These are phyloP conservation scores for Curvularia verruculosa DNA, from an alignment of 2,329 filamentous ascomycete species.

Conservation along the genomic window DNA sequence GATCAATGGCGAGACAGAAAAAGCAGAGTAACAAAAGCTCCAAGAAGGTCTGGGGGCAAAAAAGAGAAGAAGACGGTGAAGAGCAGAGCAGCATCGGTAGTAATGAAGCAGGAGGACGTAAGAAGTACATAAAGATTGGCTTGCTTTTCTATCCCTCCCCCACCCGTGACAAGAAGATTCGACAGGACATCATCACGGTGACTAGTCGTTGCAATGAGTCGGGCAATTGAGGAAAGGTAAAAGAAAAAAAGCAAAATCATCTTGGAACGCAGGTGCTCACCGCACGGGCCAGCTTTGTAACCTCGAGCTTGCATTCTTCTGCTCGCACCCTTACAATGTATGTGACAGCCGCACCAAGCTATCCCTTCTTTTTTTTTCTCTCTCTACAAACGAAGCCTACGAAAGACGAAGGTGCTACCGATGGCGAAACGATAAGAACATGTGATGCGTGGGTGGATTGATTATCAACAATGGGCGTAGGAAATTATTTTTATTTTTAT, in stretches of 20 bases:
- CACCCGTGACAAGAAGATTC: conserved; percentile 4
- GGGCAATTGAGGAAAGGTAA: conserved; percentile 5
- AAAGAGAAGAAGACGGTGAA: conserved; percentile 3
- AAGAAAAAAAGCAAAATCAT: conserved; percentile 21
- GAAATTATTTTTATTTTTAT: not conserved
- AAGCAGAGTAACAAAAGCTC: conserved; percentile 1
- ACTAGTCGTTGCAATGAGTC: conserved; percentile 8
- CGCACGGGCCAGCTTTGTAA: not conserved
- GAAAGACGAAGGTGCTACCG: conserved; percentile 1
- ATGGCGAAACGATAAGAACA: conserved; percentile 9
- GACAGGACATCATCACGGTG: conserved; percentile 11
- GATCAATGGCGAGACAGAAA: conserved; percentile 1
- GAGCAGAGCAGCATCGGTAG: not conserved
- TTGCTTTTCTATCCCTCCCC: not conserved
- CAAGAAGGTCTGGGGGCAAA: not conserved
- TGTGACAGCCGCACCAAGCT: conserved; percentile 6
- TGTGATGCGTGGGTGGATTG: not conserved
- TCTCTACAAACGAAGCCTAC: conserved; percentile 12
- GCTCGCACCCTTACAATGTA: conserved; percentile 16
- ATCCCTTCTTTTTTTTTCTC: conserved; percentile 18
- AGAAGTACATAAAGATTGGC: not conserved
- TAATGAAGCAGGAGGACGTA: not conserved
- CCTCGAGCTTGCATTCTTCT: conserved; percentile 11
- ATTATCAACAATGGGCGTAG: conserved; percentile 1
- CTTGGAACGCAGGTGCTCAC: conserved; percentile 16